These are phyloP conservation scores for Wallacemonas sp. DNA, from an alignment of 208 protist species.

Conservation along the genomic window DNA sequence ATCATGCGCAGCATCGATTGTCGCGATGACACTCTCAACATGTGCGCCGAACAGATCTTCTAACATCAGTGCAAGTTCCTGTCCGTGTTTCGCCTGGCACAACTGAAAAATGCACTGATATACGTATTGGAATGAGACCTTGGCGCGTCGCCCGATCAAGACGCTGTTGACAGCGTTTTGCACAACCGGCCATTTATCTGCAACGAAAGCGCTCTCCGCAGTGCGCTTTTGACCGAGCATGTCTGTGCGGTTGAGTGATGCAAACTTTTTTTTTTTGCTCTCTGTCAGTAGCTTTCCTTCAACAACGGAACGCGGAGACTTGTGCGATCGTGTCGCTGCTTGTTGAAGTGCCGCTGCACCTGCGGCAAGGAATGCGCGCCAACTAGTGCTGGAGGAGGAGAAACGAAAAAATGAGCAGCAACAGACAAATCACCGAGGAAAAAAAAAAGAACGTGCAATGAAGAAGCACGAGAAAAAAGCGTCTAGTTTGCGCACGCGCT, in stretches of 20 bases:
- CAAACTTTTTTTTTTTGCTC: conserved; percentile 10
- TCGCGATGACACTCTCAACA: conserved; percentile 23
- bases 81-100: conserved; percentile 47
- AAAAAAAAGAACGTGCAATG: too few species aligned
- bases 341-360: not conserved
- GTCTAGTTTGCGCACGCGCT: too few species aligned
- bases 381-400: too few species aligned
- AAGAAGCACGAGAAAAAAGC: too few species aligned
- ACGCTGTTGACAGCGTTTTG: conserved; percentile 47
- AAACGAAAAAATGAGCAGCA: too few species aligned
- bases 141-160: conserved; percentile 39
- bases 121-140: conserved; percentile 73
- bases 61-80: conserved; percentile 35
- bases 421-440: too few species aligned
- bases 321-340: too few species aligned
- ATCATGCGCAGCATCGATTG: conserved; percentile 14
- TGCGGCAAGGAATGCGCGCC: too few species aligned
- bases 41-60: conserved; percentile 37
- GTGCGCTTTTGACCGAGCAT: conserved; percentile 20
- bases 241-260: not conserved
- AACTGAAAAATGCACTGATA: conserved; percentile 77
- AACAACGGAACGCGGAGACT: too few species aligned
- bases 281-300: too few species aligned
- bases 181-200: conserved; percentile 63
- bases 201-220: conserved; percentile 24